Conservation (phyloP, 495 filamentous ascomycete species). For the Xylona heveae region DNA sequence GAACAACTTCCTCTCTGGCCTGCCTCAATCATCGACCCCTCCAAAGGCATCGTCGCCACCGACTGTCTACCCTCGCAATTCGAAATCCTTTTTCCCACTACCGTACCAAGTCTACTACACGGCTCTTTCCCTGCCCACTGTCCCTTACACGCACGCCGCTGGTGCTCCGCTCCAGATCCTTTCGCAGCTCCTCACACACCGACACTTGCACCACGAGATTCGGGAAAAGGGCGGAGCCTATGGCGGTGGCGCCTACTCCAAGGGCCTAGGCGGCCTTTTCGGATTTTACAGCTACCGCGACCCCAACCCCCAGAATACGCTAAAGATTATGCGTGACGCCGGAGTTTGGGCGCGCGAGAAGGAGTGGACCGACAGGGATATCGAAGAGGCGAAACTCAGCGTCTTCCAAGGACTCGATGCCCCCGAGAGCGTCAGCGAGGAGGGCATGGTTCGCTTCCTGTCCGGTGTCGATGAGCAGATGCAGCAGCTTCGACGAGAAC, state of each 20-base stretch:
- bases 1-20: slow-evolving; percentile 40
- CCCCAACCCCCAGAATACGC: slow-evolving; percentile 78
- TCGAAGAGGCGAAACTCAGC: slow-evolving; percentile 89
- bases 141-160: slow-evolving; percentile 57
- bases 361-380: slow-evolving; percentile 64
- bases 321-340: slow-evolving; percentile 66
- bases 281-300: slow-evolving; percentile 93
- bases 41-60: slow-evolving; percentile 11
- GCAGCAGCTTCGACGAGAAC: slow-evolving; percentile 68
- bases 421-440: slow-evolving; percentile 65
- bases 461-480: slow-evolving; percentile 73
- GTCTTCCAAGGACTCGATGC: slow-evolving; percentile 96
- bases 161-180: slow-evolving; percentile 69
- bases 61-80: slow-evolving; percentile 17
- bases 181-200: slow-evolving; percentile 86
- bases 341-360: slow-evolving; percentile 71
- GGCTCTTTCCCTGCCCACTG: slow-evolving; percentile 56
- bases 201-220: slow-evolving; percentile 92
- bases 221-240: slow-evolving; percentile 96
- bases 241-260: slow-evolving; percentile 72
- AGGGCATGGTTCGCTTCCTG: slow-evolving; percentile 71
- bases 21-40: slow-evolving; percentile 24
- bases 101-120: slow-evolving; percentile 97
- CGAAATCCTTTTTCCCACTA: slow-evolving; percentile 76
- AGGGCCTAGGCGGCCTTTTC: slow-evolving; percentile 61